Evolutionary conservation across 768 basidiomycete species (phyloP), one percentile per base, ranked within the genome.

Genomic region (Lactarius indigo): DNA sequence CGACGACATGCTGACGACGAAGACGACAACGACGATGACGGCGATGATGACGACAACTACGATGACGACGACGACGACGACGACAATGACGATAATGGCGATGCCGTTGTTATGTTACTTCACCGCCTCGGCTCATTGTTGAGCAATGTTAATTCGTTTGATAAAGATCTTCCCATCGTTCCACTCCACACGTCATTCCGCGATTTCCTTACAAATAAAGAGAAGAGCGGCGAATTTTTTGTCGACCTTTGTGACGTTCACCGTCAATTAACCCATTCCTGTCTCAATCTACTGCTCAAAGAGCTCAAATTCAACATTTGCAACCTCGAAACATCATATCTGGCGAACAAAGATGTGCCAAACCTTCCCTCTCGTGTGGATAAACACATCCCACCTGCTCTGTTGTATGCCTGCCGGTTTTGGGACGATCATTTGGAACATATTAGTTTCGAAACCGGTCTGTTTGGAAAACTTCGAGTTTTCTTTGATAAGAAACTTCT

Each of bases 401-500:
- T n/a, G n/a, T n/a, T n/a, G n/a, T n/a, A n/a, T n/a, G n/a, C n/a
- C n/a, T n/a, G n/a, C n/a, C n/a, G n/a, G n/a, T n/a, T n/a, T n/a
- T n/a, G n/a, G n/a, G n/a, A n/a, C n/a, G n/a, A n/a, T n/a, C n/a
- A n/a, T n/a, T n/a, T n/a, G n/a, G n/a, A n/a, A n/a, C n/a, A n/a
- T n/a, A n/a, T n/a, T n/a, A n/a, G n/a, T n/a, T n/a, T n/a, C n/a
- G n/a, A n/a, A n/a, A n/a, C n/a, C n/a, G n/a, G n/a, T n/a, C n/a
- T n/a, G n/a, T n/a, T n/a, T n/a, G n/a, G n/a, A n/a, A n/a, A n/a
- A n/a, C n/a, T n/a, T n/a, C n/a, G 17, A n/a, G 9, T 17, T 7
- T 44, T 61, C 9, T 61, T 61, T 23, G 42, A 61, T 42, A 52
- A 5, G 15, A 61, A 61, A 23, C 30, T 61, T n/a, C 31, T 44